Evolutionary conservation across 2,329 filamentous ascomycete genomes (phyloP).

Genomic region (Ceratocystis smalleyi): DNA sequence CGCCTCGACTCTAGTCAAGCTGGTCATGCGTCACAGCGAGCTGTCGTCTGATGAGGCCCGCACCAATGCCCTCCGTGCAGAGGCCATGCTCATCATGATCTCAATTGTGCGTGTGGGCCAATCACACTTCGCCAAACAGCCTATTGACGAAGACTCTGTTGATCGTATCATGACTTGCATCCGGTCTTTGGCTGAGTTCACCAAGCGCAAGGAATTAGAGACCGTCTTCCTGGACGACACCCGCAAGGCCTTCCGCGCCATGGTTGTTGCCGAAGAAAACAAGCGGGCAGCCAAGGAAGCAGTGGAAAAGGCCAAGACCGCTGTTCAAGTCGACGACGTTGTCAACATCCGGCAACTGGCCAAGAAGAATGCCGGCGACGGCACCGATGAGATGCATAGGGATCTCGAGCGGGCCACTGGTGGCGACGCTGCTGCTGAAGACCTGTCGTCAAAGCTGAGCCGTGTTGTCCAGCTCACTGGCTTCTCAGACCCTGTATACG

Average conservation of each 20-base stretch:
- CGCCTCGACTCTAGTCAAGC: slow-evolving; percentile 89
- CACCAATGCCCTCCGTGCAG: slow-evolving; percentile 84
- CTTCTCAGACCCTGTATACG: slow-evolving; percentile 95
- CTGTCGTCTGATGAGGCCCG: slow-evolving; percentile 73
- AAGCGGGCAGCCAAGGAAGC: slow-evolving; percentile 93
- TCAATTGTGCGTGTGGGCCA: slow-evolving; percentile 95
- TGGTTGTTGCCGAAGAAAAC: slow-evolving; percentile 95
- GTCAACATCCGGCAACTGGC: slow-evolving; percentile 83
- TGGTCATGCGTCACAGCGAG: slow-evolving; percentile 93
- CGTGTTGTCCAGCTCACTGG: slow-evolving; percentile 93
- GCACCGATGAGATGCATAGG: slow-evolving; percentile 68
- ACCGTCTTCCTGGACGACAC: slow-evolving; percentile 90
- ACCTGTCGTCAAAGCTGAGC: slow-evolving; percentile 84
- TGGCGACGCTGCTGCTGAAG: slow-evolving; percentile 67
- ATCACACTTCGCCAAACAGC: slow-evolving; percentile 95
- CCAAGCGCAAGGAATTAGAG: slow-evolving; percentile 77
- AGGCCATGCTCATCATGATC: slow-evolving; percentile 99
- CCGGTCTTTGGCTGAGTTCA: slow-evolving; percentile 78
- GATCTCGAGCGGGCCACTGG: slow-evolving; percentile 91
- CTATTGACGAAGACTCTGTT: slow-evolving; percentile 95
- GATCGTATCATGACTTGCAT: slow-evolving; percentile 98
- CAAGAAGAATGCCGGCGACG: slow-evolving; percentile 75
- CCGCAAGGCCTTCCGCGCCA: slow-evolving; percentile 83
- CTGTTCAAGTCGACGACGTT: slow-evolving; percentile 89
- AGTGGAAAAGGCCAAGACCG: slow-evolving; percentile 79